Evolutionary conservation across 2,329 filamentous ascomycete species (phyloP).

Genomic region (Nigrospora sphaerica): DNA sequence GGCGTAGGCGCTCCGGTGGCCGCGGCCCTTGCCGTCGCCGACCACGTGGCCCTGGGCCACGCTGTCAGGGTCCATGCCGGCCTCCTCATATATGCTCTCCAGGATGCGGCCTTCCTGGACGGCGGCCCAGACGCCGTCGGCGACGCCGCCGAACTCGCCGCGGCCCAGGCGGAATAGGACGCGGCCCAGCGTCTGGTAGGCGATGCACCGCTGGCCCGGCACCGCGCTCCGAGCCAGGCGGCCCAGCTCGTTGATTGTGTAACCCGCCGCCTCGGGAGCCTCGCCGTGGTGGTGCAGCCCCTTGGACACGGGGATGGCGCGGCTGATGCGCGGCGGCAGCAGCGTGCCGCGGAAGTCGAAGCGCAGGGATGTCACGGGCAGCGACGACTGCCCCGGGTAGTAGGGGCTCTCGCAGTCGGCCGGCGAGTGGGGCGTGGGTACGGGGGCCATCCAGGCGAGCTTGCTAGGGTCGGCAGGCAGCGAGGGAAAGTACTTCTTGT

Average conservation of each 20-base stretch:
- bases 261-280: conserved; percentile 88
- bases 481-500: conserved; percentile 88
- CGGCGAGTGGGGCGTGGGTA: conserved; percentile 56
- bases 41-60: background rate
- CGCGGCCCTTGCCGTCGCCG: conserved; percentile 38
- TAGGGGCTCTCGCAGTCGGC: conserved; percentile 71
- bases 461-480: conserved; percentile 79
- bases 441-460: conserved; percentile 81
- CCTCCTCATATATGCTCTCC: conserved; percentile 70
- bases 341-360: conserved; percentile 83
- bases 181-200: conserved; percentile 84
- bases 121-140: conserved; percentile 75
- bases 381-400: conserved; percentile 65
- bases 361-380: conserved; percentile 71
- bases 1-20: conserved; percentile 72
- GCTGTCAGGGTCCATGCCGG: conserved; percentile 39
- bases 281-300: conserved; percentile 92
- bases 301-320: conserved; percentile 66
- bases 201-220: conserved; percentile 80
- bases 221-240: conserved; percentile 74
- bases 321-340: conserved; percentile 67
- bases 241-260: conserved; percentile 83
- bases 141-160: conserved; percentile 62
- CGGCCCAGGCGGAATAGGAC: conserved; percentile 76
- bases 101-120: conserved; percentile 72